Evolutionary conservation across 2,329 filamentous ascomycete genomes (phyloP), one percentile per base, ranked within the genome.

Genomic region (Botrytis cinerea): DNA sequence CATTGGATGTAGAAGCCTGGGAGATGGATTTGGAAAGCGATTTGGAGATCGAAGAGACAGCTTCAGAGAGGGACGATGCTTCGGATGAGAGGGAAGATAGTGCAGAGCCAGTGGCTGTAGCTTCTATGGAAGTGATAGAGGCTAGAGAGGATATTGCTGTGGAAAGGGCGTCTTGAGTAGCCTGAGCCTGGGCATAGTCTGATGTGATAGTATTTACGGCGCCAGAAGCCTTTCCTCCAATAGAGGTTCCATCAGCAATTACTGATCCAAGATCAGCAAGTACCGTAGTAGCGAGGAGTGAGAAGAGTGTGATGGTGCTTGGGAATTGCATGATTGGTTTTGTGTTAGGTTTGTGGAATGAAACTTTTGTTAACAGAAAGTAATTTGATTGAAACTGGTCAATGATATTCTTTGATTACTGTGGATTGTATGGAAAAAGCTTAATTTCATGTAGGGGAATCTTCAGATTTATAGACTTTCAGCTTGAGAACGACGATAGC

Each of bases 71-170:
- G 16, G 67, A 59, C 0, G 51, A 57, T 22, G 67, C 51, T 70
- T 70, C 67, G 22, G 67, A 70, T 32, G 43, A 22, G 32, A 70
- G 67, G 14, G 51, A 70, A 12, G 67, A 59, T 28, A 40, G 22
- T 7, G 67, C 22, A 14, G 20, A 32, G 5, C 67, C 51, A 18
- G 67, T 70, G n/a, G 67, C 67, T 40, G 67, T 70, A n/a, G 67
- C 67, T 18, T 18, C 25, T 9, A 38, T 22, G 18, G 67, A 57
- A 16, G 67, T 70, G 16, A 59, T 25, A 9, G 20, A 43, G 22
- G 51, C 28, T 32, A 70, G 51, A 45, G 67, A 70, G 51, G 67
- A 70, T 43, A 70, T 18, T n/a, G 35, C 67, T 57, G 48, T 43
- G n/a, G 46, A 57, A 22, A 59, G 67, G n/a, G n/a, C n/a, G 35